phyloP scores from a whole-genome alignment of 1,284 basidiomycete species.

The Taiwanofungus camphoratus region DNA sequence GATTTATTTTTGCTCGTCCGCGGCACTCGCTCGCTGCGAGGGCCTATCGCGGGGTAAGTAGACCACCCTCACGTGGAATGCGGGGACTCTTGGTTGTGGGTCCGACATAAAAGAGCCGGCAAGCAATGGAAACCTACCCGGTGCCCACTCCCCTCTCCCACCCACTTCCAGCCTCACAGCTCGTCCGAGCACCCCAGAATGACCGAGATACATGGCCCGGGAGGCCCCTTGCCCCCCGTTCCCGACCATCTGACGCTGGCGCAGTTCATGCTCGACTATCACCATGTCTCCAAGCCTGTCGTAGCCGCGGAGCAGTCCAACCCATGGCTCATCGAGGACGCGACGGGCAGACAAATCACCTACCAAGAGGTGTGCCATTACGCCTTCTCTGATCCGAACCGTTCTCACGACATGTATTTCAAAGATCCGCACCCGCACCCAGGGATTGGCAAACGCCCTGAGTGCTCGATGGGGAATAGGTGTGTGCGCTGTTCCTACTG shows the following conservation, averaged over 20 bases:
- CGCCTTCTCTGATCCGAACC: not conserved
- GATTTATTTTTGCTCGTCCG: too few relatives aligned
- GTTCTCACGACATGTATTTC: too few relatives aligned
- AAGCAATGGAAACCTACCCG: too few relatives aligned
- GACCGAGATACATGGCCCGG: conserved; percentile 36
- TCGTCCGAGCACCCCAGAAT: too few relatives aligned
- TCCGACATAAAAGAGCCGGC: too few relatives aligned
- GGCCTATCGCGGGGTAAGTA: too few relatives aligned
- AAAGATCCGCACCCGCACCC: conserved; percentile 16
- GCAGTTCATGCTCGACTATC: conserved; percentile 59
- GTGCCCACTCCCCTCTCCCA: too few relatives aligned
- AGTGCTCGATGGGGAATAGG: conserved; percentile 16
- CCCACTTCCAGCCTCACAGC: too few relatives aligned
- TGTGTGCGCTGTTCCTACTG: conserved; percentile 1
- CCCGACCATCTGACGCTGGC: conserved; percentile 63
- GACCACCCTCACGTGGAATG: too few relatives aligned
- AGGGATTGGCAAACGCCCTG: conserved; percentile 15
- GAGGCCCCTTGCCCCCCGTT: conserved; percentile 36
- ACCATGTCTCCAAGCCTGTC: conserved; percentile 40
- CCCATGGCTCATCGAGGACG: conserved; percentile 55
- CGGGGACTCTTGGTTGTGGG: too few relatives aligned
- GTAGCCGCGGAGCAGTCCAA: not conserved
- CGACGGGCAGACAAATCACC: conserved; percentile 38
- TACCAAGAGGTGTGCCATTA: conserved; percentile 40
- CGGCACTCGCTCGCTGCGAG: too few relatives aligned